Evolutionary conservation across 805 yeast genomes (phyloP).

Genomic region (Diddensiella caesifluorescens): DNA sequence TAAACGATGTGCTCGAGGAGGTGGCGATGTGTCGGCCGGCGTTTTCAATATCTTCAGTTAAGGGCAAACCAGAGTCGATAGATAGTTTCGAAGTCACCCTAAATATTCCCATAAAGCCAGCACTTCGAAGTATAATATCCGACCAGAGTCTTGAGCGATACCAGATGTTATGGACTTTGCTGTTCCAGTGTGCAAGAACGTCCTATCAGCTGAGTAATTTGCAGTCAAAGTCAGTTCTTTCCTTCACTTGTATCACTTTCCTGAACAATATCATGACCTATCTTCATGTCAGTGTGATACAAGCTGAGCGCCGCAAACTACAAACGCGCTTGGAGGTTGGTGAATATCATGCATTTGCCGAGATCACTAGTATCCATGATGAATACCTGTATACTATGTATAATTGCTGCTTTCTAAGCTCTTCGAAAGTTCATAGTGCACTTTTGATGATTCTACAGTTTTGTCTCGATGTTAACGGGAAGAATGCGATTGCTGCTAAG

Average conservation of each 20-base stretch:
- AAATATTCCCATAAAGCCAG: neutral
- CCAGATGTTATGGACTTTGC: slow-evolving; percentile 1
- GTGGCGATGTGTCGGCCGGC: neutral
- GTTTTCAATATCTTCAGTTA: neutral
- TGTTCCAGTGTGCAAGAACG: slow-evolving; percentile 1
- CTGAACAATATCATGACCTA: slow-evolving; percentile 2
- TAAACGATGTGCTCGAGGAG: slow-evolving; percentile 3
- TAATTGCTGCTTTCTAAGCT: no score
- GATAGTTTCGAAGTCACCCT: neutral
- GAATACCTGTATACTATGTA: no score
- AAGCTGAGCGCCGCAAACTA: no score
- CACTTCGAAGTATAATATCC: neutral
- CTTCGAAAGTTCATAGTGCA: no score
- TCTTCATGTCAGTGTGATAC: neutral
- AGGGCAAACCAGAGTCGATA: no score
- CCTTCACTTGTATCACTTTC: neutral
- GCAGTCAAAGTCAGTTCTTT: neutral
- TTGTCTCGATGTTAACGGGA: no score
- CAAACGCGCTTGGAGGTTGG: no score
- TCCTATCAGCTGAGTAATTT: neutral
- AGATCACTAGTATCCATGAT: no score
- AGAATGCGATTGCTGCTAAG: no score
- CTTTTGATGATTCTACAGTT: no score
- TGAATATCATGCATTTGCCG: no score
- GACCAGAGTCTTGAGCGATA: neutral